Percentiles rank a stretch among this genome's conserved stretches.
phyloP scores from a whole-genome alignment of 768 basidiomycete genomes.

The Pulveroboletus sp. region DNA sequence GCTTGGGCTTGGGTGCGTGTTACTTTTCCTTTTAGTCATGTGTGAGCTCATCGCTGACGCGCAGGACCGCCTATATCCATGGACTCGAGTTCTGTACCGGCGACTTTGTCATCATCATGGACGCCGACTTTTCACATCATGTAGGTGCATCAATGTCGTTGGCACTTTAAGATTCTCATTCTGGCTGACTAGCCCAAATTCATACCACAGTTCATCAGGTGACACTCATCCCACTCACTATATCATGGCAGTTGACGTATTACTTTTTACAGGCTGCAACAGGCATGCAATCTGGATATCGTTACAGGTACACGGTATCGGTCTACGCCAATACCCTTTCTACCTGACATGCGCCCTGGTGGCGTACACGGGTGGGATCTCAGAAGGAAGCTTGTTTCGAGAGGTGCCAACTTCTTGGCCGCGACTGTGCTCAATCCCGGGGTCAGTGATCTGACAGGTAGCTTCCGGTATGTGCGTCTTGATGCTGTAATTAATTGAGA shows the following conservation, averaged over 20 bases:
- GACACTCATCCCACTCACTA: constrained; percentile 3
- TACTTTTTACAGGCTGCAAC: constrained; percentile 54
- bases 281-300: constrained; percentile 84
- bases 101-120: constrained; percentile 96
- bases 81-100: constrained; percentile 86
- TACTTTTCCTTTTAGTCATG: background rate
- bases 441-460: constrained; percentile 87
- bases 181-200: constrained; percentile 72
- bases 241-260: constrained; percentile 1
- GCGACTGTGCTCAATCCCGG: constrained; percentile 81
- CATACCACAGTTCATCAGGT: constrained; percentile 90
- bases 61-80: constrained; percentile 88
- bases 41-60: background rate
- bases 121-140: constrained; percentile 94
- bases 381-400: constrained; percentile 79
- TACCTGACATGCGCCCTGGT: constrained; percentile 63
- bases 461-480: constrained; percentile 62
- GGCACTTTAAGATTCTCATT: constrained; percentile 2
- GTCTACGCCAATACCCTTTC: constrained; percentile 49
- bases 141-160: constrained; percentile 41
- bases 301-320: constrained; percentile 91
- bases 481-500: background rate
- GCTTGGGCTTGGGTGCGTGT: constrained; percentile 76
- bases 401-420: constrained; percentile 89
- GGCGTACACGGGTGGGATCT: constrained; percentile 94